A percentile compares a stretch with the other conserved stretches of the same genome.
Conservation (phyloP, 208 protist genomes). For the Leishmania mexicana region DNA sequence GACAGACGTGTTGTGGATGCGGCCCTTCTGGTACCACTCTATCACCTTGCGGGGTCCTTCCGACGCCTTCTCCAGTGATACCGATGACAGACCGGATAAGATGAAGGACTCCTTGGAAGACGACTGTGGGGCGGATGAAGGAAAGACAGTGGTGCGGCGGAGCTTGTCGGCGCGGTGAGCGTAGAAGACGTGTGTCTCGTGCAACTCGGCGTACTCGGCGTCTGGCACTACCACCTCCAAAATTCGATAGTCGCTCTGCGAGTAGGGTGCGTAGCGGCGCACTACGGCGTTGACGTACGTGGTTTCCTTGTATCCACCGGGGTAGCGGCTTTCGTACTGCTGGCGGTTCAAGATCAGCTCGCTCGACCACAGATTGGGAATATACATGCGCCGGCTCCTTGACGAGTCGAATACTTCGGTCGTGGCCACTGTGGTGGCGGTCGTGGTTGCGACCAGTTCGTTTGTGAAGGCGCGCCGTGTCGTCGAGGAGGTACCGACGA, state of each 20-base stretch:
- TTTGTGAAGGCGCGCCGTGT: constrained; percentile 24
- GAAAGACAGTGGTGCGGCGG: constrained; percentile 52
- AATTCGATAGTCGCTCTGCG: constrained; percentile 74
- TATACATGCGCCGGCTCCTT: constrained; percentile 21
- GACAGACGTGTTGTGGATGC: constrained; percentile 60
- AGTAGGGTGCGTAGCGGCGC: constrained; percentile 73
- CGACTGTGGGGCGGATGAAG: constrained; percentile 11
- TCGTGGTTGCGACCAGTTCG: constrained; percentile 14
- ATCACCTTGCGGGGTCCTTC: constrained; percentile 33
- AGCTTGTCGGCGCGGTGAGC: constrained; percentile 85
- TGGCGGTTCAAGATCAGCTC: constrained; percentile 66
- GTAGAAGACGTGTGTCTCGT: constrained; percentile 81
- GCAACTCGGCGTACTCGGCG: constrained; percentile 30
- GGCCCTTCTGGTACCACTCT: constrained; percentile 84
- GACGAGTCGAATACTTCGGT: constrained; percentile 23
- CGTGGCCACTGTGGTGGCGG: constrained; percentile 6
- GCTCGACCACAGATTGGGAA: constrained; percentile 74
- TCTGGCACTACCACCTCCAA: constrained; percentile 69
- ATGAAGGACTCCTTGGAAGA: constrained; percentile 19
- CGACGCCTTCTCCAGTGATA: constrained; percentile 13
- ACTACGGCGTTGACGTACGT: constrained; percentile 79
- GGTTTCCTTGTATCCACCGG: constrained; percentile 64
- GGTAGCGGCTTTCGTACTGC: constrained; percentile 88
- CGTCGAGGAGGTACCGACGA: constrained; percentile 16
- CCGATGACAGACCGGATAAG: constrained; percentile 4